A percentile compares a stretch with the other conserved stretches of the same genome.
Evolutionary conservation across 2,329 filamentous ascomycete genomes (phyloP).

Genomic region (Hypoxylon sp.): DNA sequence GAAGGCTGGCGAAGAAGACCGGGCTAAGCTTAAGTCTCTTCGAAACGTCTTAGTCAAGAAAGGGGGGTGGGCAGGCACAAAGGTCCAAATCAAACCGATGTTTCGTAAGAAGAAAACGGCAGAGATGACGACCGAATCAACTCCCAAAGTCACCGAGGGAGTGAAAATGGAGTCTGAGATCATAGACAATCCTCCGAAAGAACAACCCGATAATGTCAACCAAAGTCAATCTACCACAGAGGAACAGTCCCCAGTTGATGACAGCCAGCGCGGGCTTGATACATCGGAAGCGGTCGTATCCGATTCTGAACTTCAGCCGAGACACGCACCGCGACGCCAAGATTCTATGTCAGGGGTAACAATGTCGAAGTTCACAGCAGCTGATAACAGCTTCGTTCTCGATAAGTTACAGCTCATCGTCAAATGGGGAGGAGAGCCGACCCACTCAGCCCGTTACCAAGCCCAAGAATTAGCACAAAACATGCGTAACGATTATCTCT

Average conservation of each 20-base stretch:
- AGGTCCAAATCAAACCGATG: slow-evolving; percentile 99
- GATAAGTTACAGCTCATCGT: slow-evolving; percentile 98
- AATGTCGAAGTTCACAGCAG: slow-evolving; percentile 93
- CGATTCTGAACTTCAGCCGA: slow-evolving; percentile 52
- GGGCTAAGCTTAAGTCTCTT: slow-evolving; percentile 85
- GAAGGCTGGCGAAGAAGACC: slow-evolving; percentile 84
- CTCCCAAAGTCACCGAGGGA: slow-evolving; percentile 56
- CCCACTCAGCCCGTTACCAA: slow-evolving; percentile 96
- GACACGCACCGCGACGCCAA: slow-evolving; percentile 73
- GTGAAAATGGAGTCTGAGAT: slow-evolving; percentile 53
- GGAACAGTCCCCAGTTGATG: slow-evolving; percentile 33
- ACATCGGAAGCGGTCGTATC: slow-evolving; percentile 40
- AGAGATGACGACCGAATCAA: slow-evolving; percentile 58
- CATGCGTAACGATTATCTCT: slow-evolving; percentile 92
- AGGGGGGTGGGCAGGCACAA: slow-evolving; percentile 93
- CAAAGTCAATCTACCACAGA: slow-evolving; percentile 41
- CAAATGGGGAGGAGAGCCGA: slow-evolving; percentile 99
- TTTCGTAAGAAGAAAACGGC: slow-evolving; percentile 89
- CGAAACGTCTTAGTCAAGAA: slow-evolving; percentile 93
- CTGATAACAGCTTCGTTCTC: slow-evolving; percentile 90
- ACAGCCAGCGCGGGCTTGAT: slow-evolving; percentile 33
- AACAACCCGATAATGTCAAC: slow-evolving; percentile 46
- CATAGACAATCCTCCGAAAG: slow-evolving; percentile 47
- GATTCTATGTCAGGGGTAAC: slow-evolving; percentile 92
- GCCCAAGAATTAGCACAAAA: slow-evolving; percentile 94